Evolutionary conservation across 805 yeast species (phyloP).

Genomic region (Naumovozyma baii): DNA sequence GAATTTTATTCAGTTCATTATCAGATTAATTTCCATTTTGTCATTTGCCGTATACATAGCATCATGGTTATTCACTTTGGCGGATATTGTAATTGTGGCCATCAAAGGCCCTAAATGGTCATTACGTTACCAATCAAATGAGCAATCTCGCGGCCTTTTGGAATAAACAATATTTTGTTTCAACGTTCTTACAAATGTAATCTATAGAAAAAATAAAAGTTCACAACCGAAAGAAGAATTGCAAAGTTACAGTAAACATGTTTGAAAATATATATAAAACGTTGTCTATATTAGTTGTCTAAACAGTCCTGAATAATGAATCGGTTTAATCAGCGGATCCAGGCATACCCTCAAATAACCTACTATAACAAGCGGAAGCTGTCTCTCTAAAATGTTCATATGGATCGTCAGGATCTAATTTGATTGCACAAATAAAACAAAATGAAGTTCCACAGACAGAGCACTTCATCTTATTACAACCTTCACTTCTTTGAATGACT

Average conservation of each 20-base stretch:
- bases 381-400: conserved; percentile 44
- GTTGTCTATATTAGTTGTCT: no score
- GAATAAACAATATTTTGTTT: conserved; percentile 4
- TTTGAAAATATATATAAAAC: no score
- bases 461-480: conserved; percentile 58
- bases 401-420: conserved; percentile 34
- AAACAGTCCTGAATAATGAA: no score
- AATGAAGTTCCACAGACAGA: conserved; percentile 38
- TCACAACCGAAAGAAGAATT: no score
- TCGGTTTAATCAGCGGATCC: conserved; percentile 20
- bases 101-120: conserved; percentile 50
- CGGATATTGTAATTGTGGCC: conserved; percentile 45
- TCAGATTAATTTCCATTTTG: conserved; percentile 66
- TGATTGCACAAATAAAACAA: conserved; percentile 46
- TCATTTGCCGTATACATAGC: conserved; percentile 73
- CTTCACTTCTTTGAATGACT: conserved; percentile 46
- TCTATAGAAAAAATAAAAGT: no score
- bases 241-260: no score
- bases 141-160: conserved; percentile 21
- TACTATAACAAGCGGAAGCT: conserved; percentile 37
- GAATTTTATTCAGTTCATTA: conserved; percentile 66
- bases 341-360: conserved; percentile 45
- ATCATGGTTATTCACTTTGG: conserved; percentile 50
- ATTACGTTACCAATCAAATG: conserved; percentile 24
- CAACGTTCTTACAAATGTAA: no score